Base-by-base conservation (phyloP, 2,329 filamentous ascomycete species). In the Decorospora gaudefroyi region DNA sequence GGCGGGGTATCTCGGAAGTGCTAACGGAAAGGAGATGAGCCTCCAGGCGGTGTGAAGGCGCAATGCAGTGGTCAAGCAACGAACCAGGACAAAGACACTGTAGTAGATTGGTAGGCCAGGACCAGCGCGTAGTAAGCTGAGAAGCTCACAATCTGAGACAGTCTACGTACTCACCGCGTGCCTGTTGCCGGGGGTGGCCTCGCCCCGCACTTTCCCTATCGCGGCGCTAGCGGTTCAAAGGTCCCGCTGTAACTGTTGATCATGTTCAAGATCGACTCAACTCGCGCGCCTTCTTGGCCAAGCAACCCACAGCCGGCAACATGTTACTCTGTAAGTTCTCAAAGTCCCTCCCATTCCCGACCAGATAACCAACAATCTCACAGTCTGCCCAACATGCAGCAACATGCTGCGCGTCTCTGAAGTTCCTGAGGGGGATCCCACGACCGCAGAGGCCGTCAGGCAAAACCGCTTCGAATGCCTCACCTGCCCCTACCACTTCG, bases 381-480 rank as follows among this genome's bases (percentile, higher is more conserved):
- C 32, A 65, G 87, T 92, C 81, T 93, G 88, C 72, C 88, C 88
- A 36, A 82, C 83, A 68, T 93, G 88, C 78, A 84, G 84, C 72
- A 93, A 92, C 76, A 84, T 90, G 72, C 83, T 93, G 65, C 89
- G 86, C 64, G 85, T 92, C 62, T 84, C 83, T 35, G 61, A 65
- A 49, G 64, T 74, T 4, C 71, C 73, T 6, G 57, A 67, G 23
- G 67, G 57, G 46, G 69, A 72, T 36, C 72, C 74, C 27, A 64
- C 62, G 6, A 61, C 54, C 37, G 69, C 69, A 45, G 56, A 68
- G 13, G 60, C 67, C 46, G 61, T 62, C 13, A 74, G 72, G 49
- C 70, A 73, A 31, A 96, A 96, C 76, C 86, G 90, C 45, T 90
- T 97, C 72, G 90, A 95, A 73, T 99, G 93, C 76, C 88, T 90